These are phyloP conservation scores for Morella rubra DNA, from an alignment of 306 rosid genomes.

Conservation along the genomic window DNA sequence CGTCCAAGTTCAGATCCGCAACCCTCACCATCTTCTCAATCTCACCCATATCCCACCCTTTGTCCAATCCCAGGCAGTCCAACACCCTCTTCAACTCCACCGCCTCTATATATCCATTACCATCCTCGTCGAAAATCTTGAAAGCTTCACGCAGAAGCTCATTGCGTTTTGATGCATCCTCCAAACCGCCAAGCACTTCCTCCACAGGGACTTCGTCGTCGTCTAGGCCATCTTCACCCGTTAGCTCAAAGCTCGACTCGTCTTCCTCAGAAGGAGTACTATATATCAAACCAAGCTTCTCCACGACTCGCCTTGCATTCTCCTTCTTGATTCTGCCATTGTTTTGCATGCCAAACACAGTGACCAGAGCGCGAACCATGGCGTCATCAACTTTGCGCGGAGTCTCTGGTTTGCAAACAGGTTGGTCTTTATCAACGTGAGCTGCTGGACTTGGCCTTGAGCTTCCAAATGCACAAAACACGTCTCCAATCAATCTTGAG, in stretches of 20 bases:
- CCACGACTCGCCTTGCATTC: slow-evolving; percentile 60
- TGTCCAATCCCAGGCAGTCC: slow-evolving; percentile 81
- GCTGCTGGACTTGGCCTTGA: slow-evolving; percentile 30
- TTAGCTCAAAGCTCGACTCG: slow-evolving; percentile 44
- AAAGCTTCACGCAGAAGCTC: slow-evolving; percentile 69
- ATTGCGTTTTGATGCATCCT: slow-evolving; percentile 41
- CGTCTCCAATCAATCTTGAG: slow-evolving; percentile 56
- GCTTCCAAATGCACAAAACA: slow-evolving; percentile 47
- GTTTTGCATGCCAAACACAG: slow-evolving; percentile 81
- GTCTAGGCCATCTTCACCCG: slow-evolving; percentile 22
- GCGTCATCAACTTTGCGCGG: slow-evolving; percentile 45
- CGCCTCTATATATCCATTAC: slow-evolving; percentile 84
- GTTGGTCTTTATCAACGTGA: slow-evolving; percentile 12
- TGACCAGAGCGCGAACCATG: slow-evolving; percentile 61
- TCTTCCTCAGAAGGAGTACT: slow-evolving; percentile 33
- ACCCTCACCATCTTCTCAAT: slow-evolving; percentile 74
- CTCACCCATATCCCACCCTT: slow-evolving; percentile 75
- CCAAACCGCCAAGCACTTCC: slow-evolving; percentile 61
- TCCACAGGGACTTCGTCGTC: slow-evolving; percentile 53
- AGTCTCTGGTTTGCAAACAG: slow-evolving; percentile 20
- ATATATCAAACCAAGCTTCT: slow-evolving; percentile 68
- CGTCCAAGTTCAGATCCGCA: slow-evolving; percentile 85
- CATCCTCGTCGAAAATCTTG: slow-evolving; percentile 86
- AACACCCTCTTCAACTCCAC: slow-evolving; percentile 90
- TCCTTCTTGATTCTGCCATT: slow-evolving; percentile 83